These are phyloP conservation scores for Pezicula radicicola DNA, from an alignment of 2,329 filamentous ascomycete species.

Conservation along the genomic window DNA sequence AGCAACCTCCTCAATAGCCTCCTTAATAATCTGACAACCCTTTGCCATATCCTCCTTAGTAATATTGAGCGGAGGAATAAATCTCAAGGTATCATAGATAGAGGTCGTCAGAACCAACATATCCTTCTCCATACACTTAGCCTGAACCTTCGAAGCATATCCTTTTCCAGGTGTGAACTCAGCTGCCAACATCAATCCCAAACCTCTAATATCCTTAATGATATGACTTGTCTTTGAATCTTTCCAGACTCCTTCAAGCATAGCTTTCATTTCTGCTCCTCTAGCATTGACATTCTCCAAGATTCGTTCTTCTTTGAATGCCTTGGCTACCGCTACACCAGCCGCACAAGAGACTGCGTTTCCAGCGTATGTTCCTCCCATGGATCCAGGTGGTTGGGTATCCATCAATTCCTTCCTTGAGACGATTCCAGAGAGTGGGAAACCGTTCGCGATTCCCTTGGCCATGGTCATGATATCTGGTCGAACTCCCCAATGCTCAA, in stretches of 20 bases:
- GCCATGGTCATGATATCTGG: conserved; percentile 89
- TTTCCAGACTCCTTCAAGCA: conserved; percentile 3
- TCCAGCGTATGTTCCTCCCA: conserved; percentile 13
- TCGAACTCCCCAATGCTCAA: conserved; percentile 88
- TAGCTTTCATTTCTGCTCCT: conserved; percentile 6
- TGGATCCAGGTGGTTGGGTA: conserved; percentile 9
- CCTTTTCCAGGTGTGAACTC: conserved; percentile 32
- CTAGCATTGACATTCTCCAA: conserved; percentile 12
- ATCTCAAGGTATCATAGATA: conserved; percentile 36
- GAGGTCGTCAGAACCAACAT: conserved; percentile 36
- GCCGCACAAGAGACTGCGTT: conserved; percentile 13
- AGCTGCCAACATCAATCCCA: conserved; percentile 35
- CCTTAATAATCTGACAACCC: conserved; percentile 31
- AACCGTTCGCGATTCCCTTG: conserved; percentile 68
- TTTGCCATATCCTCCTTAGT: conserved; percentile 34
- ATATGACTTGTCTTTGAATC: conserved; percentile 16
- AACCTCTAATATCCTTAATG: conserved; percentile 33
- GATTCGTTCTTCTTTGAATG: conserved; percentile 13
- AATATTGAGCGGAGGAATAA: conserved; percentile 36
- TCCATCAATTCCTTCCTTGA: conserved; percentile 15
- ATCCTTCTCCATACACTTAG: conserved; percentile 26
- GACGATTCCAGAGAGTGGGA: conserved; percentile 16
- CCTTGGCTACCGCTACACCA: conserved; percentile 9
- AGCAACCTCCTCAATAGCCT: conserved; percentile 34
- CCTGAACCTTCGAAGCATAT: conserved; percentile 33